Percentiles rank a stretch among this genome's conserved stretches.
Evolutionary conservation across 805 yeast species (phyloP).

Genomic region (Nakazawaea molendinolei): DNA sequence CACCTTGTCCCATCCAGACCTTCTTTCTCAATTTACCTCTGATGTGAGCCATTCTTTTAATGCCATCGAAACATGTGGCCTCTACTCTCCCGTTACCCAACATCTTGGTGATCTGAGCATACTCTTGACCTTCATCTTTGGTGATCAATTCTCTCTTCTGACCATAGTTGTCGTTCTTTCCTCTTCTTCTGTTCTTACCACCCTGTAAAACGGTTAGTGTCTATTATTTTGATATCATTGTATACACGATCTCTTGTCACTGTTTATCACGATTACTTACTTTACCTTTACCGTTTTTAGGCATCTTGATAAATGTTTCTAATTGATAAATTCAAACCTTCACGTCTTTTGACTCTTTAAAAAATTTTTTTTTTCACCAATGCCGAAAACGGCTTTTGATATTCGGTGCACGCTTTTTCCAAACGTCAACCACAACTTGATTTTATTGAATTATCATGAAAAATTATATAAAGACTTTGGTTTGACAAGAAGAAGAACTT

Average conservation of each 20-base stretch:
- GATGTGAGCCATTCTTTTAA: conserved; percentile 91
- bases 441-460: too few species aligned
- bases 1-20: conserved; percentile 99
- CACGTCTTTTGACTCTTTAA: not conserved
- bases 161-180: conserved; percentile 87
- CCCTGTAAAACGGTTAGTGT: conserved; percentile 34
- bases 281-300: conserved; percentile 14
- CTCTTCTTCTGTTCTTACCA: conserved; percentile 95
- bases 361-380: conserved; percentile 6
- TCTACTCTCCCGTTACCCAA: conserved; percentile 97
- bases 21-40: conserved; percentile 99
- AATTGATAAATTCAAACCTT: not conserved
- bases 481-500: too few species aligned
- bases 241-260: not conserved
- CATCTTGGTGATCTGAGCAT: conserved; percentile 97
- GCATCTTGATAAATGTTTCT: conserved; percentile 7
- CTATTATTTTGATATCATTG: not conserved
- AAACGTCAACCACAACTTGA: too few species aligned
- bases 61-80: conserved; percentile 91
- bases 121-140: conserved; percentile 97
- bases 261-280: conserved; percentile 3
- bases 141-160: conserved; percentile 91
- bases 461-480: too few species aligned
- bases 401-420: too few species aligned
- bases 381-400: too few species aligned